Conservation (phyloP, 768 basidiomycete species). For the Lactifluus piperatus region DNA sequence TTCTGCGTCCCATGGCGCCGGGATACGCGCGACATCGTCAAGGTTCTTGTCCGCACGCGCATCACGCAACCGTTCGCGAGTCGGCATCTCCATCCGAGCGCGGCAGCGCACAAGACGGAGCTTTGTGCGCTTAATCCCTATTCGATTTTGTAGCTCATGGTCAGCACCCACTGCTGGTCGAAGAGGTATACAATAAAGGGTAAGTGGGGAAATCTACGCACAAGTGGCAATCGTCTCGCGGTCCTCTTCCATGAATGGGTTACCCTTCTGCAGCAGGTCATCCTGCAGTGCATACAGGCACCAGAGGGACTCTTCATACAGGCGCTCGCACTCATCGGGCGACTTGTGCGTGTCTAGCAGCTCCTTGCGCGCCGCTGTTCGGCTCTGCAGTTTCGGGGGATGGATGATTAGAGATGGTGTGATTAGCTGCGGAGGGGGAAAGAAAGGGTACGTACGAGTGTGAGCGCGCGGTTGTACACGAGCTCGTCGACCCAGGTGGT, state of each 20-base stretch:
- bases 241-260: slow-evolving; percentile 81
- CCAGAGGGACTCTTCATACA: slow-evolving; percentile 95
- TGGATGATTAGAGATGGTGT: background rate
- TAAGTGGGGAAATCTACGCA: slow-evolving; percentile 29
- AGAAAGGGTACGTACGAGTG: slow-evolving; percentile 49
- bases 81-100: slow-evolving; percentile 68
- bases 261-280: slow-evolving; percentile 70
- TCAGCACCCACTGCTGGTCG: background rate
- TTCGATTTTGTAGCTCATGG: background rate
- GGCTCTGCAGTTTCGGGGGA: slow-evolving; percentile 48
- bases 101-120: slow-evolving; percentile 72
- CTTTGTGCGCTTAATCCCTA: slow-evolving; percentile 83
- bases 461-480: slow-evolving; percentile 85
- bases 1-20: slow-evolving; percentile 44
- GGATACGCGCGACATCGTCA: slow-evolving; percentile 58
- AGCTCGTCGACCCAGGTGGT: slow-evolving; percentile 84
- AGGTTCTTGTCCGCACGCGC: slow-evolving; percentile 75
- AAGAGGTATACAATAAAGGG: background rate
- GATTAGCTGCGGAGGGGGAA: background rate
- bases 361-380: slow-evolving; percentile 87
- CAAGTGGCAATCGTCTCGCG: slow-evolving; percentile 70
- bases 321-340: slow-evolving; percentile 80
- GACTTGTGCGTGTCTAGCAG: slow-evolving; percentile 68
- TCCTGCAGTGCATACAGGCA: slow-evolving; percentile 89
- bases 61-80: slow-evolving; percentile 62